Percentiles rank a stretch among this genome's conserved stretches.
phyloP scores from a whole-genome alignment of 208 protist genomes.

The Balamuthia mandrillaris region DNA sequence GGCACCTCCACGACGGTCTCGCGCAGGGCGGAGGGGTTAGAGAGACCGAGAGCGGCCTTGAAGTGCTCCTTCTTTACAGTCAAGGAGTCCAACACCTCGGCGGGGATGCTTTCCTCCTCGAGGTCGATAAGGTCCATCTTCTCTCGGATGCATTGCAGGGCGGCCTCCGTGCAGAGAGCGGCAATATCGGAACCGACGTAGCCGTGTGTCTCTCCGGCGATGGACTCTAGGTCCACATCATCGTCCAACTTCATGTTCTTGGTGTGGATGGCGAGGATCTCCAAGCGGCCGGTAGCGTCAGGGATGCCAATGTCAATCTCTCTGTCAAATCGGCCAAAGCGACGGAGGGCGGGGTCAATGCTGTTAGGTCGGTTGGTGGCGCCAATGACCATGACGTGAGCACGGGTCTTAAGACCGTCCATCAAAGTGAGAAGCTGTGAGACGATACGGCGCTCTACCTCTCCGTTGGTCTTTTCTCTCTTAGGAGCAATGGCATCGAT shows the following conservation, averaged over 20 bases:
- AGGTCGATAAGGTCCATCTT: conserved; percentile 99
- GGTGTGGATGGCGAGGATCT: conserved; percentile 99
- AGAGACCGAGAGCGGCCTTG: conserved; percentile 86
- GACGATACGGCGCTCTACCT: conserved; percentile 99
- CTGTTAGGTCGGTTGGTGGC: conserved; percentile 99
- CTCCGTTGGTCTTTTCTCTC: conserved; percentile 98
- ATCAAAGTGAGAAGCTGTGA: conserved; percentile 99
- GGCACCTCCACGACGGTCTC: conserved; percentile 98
- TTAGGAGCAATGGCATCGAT: conserved; percentile 99
- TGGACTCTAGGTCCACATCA: conserved; percentile 95
- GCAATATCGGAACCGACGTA: conserved; percentile 99
- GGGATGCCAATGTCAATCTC: conserved; percentile 99
- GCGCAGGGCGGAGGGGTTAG: conserved; percentile 98
- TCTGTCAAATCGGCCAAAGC: conserved; percentile 99
- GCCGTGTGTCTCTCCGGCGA: conserved; percentile 89
- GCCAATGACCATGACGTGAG: conserved; percentile 99
- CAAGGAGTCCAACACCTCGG: conserved; percentile 96
- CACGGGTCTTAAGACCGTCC: conserved; percentile 98
- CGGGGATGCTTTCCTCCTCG: conserved; percentile 98
- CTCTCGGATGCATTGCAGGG: conserved; percentile 99
- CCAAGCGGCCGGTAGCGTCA: conserved; percentile 97
- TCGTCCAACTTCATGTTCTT: conserved; percentile 99
- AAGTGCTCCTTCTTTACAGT: conserved; percentile 98
- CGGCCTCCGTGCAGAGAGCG: conserved; percentile 98
- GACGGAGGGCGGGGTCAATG: conserved; percentile 97